phyloP scores from a whole-genome alignment of 169 alveolate species.

The Eimeria praecox region DNA sequence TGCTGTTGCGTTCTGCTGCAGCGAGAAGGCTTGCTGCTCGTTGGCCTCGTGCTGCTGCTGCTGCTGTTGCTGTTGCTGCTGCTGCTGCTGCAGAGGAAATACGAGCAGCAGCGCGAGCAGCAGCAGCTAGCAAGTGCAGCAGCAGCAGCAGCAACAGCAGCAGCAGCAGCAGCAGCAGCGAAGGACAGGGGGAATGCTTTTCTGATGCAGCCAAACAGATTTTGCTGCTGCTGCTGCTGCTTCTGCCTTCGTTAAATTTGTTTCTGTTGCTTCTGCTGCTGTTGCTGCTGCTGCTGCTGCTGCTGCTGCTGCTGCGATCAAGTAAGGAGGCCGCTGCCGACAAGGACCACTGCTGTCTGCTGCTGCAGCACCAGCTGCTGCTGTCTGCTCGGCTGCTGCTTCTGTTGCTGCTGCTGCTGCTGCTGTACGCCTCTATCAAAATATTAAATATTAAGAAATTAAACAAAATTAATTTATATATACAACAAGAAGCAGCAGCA shows the following conservation, averaged over 20 bases:
- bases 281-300: constrained; percentile 16
- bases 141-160: constrained; percentile 11
- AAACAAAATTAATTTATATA: not conserved
- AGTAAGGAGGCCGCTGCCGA: constrained; percentile 50
- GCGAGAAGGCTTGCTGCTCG: not conserved
- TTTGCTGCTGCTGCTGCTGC: not conserved
- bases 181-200: no score
- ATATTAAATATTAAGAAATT: not conserved
- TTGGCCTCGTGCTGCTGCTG: not conserved
- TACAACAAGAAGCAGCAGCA: not conserved
- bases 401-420: constrained; percentile 25
- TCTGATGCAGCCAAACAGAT: no score
- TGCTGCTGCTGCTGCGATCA: constrained; percentile 13
- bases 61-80: not conserved
- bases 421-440: not conserved
- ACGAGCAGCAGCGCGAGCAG: not conserved
- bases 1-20: not conserved
- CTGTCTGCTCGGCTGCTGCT: not conserved
- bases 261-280: not conserved
- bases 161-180: not conserved
- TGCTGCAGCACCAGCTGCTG: constrained; percentile 43
- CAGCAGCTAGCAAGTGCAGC: not conserved
- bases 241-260: not conserved
- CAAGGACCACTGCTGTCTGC: constrained; percentile 1
- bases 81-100: not conserved